Base-by-base conservation (phyloP, 163 green algal species). In the Prototheca cutis region DNA sequence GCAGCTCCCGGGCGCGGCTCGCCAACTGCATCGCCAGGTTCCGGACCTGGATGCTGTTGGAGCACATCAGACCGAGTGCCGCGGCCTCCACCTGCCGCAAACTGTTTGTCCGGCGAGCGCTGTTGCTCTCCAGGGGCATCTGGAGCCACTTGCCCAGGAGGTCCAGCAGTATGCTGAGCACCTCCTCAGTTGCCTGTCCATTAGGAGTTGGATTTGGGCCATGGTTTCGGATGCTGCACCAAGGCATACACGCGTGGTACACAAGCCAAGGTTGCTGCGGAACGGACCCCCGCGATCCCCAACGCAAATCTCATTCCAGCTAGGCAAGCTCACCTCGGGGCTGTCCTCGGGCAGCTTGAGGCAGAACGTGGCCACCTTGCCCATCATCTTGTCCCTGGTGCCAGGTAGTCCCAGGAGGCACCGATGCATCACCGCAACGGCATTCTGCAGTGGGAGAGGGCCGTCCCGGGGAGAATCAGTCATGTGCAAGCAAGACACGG, bases 81-180 rank as follows among this genome's bases (percentile, higher is more conserved):
- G 72, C 42, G 13, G 80, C 84, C 61, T 91, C 82, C 63, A 91
- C 40, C 4, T 70, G 66, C 2, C 70, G 54, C 24, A 87, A 23
- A 49, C 28, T 63, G 24, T 15, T 49, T 10, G 47, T 36, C 36
- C 25, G 30, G 1, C 21, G 18, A 13, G 4, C 25, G 10, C 30
- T 39, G 23, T 33, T 63, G 17, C 58, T 48, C 1, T 58, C 51
- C 27, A 48, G n/a, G 24, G 59, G 56, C 21, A 79, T 53, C 0
- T 30, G 32, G 4, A 67, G 47, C 80, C 80, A 87, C 40, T 63
- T 48, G 2, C 68, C 64, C 63, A 84, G 74, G 21, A 86, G 47
- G 23, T 56, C 62, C 3, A 62, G 47, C 6, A 72, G 53, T 23
- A 71, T 54, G 23, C 23, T 3, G 56, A 70, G 45, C 21, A 32